These are phyloP conservation scores for Multifurca ochricompacta DNA, from an alignment of 768 basidiomycete species.

Conservation along the genomic window DNA sequence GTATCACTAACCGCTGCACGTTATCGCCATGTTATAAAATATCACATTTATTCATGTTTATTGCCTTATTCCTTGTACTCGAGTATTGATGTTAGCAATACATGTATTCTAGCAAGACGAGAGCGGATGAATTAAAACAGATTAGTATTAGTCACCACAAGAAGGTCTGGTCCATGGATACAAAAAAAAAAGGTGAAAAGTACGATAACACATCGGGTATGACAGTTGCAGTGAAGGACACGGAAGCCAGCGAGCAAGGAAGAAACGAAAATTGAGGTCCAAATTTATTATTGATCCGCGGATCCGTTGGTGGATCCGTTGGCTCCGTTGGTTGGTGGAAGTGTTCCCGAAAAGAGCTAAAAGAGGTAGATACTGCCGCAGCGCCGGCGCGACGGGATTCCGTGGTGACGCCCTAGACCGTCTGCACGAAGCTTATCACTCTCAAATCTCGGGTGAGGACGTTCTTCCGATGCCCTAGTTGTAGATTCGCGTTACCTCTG, in stretches of 20 bases:
- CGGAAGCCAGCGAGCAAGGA: no score
- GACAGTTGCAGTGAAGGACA: not conserved
- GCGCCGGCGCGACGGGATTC: slow-evolving; percentile 38
- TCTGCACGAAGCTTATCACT: slow-evolving; percentile 43
- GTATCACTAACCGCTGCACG: not conserved
- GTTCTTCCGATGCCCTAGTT: slow-evolving; percentile 67
- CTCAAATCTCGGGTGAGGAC: slow-evolving; percentile 39
- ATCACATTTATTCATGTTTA: slow-evolving; percentile 15
- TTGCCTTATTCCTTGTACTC: slow-evolving; percentile 7
- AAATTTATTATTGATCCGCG: not conserved
- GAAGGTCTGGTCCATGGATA: not conserved
- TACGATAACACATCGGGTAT: not conserved
- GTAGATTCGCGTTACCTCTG: slow-evolving; percentile 27
- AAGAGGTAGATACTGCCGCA: not conserved
- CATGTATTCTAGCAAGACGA: slow-evolving; percentile 3
- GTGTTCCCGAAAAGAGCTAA: not conserved
- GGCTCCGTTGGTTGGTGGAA: not conserved
- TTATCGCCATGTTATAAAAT: not conserved
- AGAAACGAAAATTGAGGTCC: not conserved
- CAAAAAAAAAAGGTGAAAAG: not conserved
- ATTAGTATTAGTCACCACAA: no score
- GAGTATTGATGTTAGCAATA: not conserved
- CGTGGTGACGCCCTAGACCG: slow-evolving; percentile 67
- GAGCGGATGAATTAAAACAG: not conserved
- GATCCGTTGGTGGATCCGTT: not conserved